These are phyloP conservation scores for Chenopodium suecicum DNA, from an alignment of 148 eudicot species.

Conservation along the genomic window DNA sequence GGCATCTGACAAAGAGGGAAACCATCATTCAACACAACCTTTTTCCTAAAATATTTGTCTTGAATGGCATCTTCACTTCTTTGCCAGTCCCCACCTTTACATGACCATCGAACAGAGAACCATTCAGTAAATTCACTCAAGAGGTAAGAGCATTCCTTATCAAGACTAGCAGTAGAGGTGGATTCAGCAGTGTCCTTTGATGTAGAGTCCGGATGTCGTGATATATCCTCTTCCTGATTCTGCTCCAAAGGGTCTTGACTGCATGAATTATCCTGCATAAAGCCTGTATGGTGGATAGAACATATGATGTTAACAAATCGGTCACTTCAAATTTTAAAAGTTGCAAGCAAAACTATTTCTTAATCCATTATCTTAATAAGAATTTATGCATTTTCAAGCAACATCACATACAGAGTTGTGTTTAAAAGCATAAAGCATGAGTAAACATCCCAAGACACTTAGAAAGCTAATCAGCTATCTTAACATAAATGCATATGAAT, in stretches of 20 bases:
- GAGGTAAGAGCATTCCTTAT: constrained; percentile 45
- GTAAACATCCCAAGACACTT: background rate
- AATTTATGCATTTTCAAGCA: background rate
- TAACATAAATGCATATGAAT: background rate
- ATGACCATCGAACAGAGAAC: constrained; percentile 72
- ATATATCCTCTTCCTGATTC: constrained; percentile 32
- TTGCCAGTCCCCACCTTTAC: constrained; percentile 97
- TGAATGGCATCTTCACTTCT: constrained; percentile 69
- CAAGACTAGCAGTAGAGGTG: constrained; percentile 43
- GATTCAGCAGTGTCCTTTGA: constrained; percentile 50
- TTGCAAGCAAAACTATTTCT: background rate
- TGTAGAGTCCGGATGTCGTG: constrained; percentile 32
- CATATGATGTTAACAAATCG: constrained; percentile 7
- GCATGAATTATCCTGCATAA: constrained; percentile 29
- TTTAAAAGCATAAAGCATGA: background rate
- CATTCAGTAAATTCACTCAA: constrained; percentile 48
- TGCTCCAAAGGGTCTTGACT: constrained; percentile 47
- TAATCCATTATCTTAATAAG: background rate
- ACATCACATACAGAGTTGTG: background rate
- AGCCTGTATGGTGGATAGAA: constrained; percentile 41
- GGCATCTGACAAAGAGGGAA: constrained; percentile 86
- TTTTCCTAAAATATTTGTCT: constrained; percentile 59
- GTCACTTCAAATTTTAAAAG: background rate
- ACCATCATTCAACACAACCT: constrained; percentile 84
- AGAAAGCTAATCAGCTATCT: background rate